A percentile compares a stretch with the other conserved stretches of the same genome.
Conservation (phyloP, 257 asterid species). For the Plantago elongata region DNA sequence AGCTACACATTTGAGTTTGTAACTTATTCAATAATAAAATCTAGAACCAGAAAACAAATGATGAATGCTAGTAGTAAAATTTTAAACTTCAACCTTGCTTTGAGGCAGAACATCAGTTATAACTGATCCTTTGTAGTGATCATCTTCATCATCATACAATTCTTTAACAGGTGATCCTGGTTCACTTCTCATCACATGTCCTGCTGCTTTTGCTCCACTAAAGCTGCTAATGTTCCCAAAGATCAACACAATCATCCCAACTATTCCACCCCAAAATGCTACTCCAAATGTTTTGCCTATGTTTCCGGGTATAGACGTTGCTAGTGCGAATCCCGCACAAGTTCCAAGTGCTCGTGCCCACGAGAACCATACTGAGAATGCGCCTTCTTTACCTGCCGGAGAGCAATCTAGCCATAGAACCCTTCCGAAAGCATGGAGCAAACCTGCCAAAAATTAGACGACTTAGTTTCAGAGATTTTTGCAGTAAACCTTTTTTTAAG, state of each 20-base stretch:
- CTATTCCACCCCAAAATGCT: conserved; percentile 49
- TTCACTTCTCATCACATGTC: conserved; percentile 48
- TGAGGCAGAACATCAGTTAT: conserved; percentile 23
- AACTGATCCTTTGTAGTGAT: conserved; percentile 28
- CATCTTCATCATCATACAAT: conserved; percentile 18
- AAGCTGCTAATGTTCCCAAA: conserved; percentile 78
- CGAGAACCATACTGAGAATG: conserved; percentile 79
- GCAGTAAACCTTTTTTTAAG: not conserved
- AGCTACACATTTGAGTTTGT: conserved; percentile 6
- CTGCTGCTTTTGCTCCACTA: conserved; percentile 83
- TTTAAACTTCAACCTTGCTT: conserved; percentile 32
- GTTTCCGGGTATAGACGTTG: conserved; percentile 53
- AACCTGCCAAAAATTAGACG: conserved; percentile 33
- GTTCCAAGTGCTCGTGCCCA: conserved; percentile 67
- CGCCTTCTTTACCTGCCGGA: conserved; percentile 89
- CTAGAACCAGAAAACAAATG: not conserved
- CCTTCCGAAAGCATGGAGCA: conserved; percentile 68
- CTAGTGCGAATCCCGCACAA: conserved; percentile 67
- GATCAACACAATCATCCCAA: conserved; percentile 54
- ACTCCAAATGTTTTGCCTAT: conserved; percentile 56
- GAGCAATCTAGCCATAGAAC: conserved; percentile 77
- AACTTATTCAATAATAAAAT: conserved; percentile 27
- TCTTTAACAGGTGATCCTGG: conserved; percentile 43
- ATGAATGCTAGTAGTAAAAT: not conserved
- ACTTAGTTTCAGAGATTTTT: not conserved